phyloP scores from a whole-genome alignment of 192 early-diverging fungal genomes.

The Backusella sp. region DNA sequence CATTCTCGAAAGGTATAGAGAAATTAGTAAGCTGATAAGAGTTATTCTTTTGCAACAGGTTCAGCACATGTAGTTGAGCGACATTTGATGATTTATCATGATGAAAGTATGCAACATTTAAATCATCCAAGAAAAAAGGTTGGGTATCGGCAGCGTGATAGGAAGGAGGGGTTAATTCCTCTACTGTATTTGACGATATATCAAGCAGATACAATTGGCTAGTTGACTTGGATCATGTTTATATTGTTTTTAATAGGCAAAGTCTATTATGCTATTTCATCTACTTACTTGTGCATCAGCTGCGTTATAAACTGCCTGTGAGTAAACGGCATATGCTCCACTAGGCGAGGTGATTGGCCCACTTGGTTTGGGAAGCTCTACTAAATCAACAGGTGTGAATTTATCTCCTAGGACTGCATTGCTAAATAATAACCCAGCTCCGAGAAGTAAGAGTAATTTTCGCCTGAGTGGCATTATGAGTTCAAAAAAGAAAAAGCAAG shows the following conservation, averaged over 20 bases:
- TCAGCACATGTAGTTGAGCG: constrained; percentile 44
- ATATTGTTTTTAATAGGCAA: neutral
- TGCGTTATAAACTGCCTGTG: constrained; percentile 58
- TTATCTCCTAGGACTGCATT: neutral
- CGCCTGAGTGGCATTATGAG: neutral
- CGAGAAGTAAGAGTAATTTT: neutral
- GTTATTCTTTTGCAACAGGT: constrained; percentile 22
- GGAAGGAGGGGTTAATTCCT: constrained; percentile 42
- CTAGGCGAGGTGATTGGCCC: constrained; percentile 48
- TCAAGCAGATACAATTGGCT: constrained; percentile 51
- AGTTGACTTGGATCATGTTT: constrained; percentile 41
- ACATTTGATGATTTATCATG: constrained; percentile 18
- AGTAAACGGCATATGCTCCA: constrained; percentile 49
- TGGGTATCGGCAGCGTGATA: constrained; percentile 37
- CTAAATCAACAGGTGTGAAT: constrained; percentile 55
- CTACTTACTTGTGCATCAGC: constrained; percentile 33
- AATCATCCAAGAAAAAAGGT: constrained; percentile 45
- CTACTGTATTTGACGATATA: constrained; percentile 39
- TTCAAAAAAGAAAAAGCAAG: neutral
- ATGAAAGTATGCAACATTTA: constrained; percentile 40
- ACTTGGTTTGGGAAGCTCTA: constrained; percentile 57
- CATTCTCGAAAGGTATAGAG: constrained; percentile 52
- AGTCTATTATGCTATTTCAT: neutral
- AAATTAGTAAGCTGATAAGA: constrained; percentile 44
- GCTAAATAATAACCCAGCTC: neutral